Base-by-base conservation (phyloP, 371 early-diverging fungal genomes). In the Rhizopus microsporus region DNA sequence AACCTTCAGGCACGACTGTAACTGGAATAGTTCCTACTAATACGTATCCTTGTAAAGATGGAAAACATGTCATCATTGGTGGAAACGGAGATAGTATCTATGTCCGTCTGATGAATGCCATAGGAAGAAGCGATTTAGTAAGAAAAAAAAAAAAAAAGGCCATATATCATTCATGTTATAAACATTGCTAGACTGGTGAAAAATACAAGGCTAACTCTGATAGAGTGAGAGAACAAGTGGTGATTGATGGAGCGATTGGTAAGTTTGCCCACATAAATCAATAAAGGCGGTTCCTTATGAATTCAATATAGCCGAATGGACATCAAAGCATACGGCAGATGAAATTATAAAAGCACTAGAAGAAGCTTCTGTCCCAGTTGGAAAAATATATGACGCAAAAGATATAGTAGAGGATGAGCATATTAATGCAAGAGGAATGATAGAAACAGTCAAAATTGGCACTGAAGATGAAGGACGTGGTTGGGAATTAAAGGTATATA, bases 21-120 rank as follows among this genome's bases (percentile, higher is more conserved):
- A 81, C 84, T 1, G 84, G 84, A 13, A 81, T 83, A 51, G 82
- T 82, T 6, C 82, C 84, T 17, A 83, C 82, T 10, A 78, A 80
- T 42, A 81, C 79, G 0, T 83, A 81, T 60, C 78, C 69, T n/a
- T 82, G 80, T 62, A 68, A 66, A 38, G 78, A 77, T 49, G 73
- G 74, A 23, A 73, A 77, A 39, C 71, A 76, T 61, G 77, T 83
- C 6, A 82, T 83, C 43, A 83, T 83, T 52, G 84, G 84, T 15
- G 84, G 79, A 16, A 83, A 83, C 51, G 81, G 82, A 5, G 81
- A 81, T 57, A 77, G 80, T 38, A 82, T 83, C 37, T 83, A 80
- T 51, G 72, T 80, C 44, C 66, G 84, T n/a, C 62, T 83, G 6
- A 82, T 81, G 79, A 53, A 53, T 29, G 72, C 77, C 1, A 75